phyloP scores from a whole-genome alignment of 805 yeast genomes.

The Zygosaccharomyces bailii region DNA sequence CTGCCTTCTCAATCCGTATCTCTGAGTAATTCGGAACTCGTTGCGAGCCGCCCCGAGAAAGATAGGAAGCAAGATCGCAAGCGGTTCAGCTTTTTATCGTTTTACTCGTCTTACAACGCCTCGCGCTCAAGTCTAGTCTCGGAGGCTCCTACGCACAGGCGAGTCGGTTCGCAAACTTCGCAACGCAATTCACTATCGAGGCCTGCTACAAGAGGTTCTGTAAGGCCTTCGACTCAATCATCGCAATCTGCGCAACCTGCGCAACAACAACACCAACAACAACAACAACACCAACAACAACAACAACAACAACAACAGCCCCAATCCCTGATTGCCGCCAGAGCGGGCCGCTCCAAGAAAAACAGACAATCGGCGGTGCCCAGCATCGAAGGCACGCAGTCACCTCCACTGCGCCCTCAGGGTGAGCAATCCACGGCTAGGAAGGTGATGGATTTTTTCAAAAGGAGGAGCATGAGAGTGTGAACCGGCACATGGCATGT shows the following conservation, averaged over 20 bases:
- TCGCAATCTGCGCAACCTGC: background rate
- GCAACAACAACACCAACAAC: conserved; percentile 2
- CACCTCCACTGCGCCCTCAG: conserved; percentile 32
- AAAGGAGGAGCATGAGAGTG: conserved; percentile 52
- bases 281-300: background rate
- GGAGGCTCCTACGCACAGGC: conserved; percentile 6
- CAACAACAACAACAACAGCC: background rate
- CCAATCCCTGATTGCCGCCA: background rate
- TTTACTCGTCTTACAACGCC: conserved; percentile 30
- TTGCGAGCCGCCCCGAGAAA: background rate
- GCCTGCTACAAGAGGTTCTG: background rate
- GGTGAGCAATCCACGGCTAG: conserved; percentile 71
- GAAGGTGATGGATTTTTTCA: conserved; percentile 74
- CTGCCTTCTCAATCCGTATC: background rate
- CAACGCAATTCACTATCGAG: conserved; percentile 1
- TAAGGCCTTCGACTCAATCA: conserved; percentile 1
- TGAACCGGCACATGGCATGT: conserved; percentile 8
- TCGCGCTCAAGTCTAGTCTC: conserved; percentile 21
- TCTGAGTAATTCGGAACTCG: background rate
- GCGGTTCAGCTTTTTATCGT: conserved; percentile 43
- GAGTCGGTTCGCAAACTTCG: conserved; percentile 2
- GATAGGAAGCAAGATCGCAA: conserved; percentile 23
- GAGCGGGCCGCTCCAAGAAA: conserved; percentile 5
- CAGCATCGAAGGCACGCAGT: background rate
- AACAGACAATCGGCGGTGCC: conserved; percentile 17